Base-by-base conservation (phyloP, 805 yeast genomes). In the Vanderwaltozyma verrucispora region DNA sequence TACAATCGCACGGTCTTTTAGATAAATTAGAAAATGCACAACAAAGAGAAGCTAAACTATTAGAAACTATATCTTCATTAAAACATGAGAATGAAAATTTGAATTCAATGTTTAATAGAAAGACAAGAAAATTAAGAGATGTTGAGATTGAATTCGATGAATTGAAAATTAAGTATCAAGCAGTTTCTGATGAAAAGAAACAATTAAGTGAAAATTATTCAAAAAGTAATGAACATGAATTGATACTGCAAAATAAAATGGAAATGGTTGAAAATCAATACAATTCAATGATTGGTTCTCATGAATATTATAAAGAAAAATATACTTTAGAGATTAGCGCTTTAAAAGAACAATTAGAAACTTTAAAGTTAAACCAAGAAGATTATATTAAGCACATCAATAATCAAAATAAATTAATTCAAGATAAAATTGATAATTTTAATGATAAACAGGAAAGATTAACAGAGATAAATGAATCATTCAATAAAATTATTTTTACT, bases 11-110 rank as follows among this genome's bases (percentile, higher is more conserved):
- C 27, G 75, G 75, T 33, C 77, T 77, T 39, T 60, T 74, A 32
- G 64, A 72, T 45, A 74, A 72, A 46, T 51, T 63, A 9, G 78
- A 75, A 45, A 54, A 67, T 33, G 67, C 60, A 38, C 49, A 62
- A 54, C 48, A 63, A 50, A 47, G 47, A 46, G 53, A 63, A 65
- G 31, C 63, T 42, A 75, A 75, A 55, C 72, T 77, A 42, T 63
- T 68, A 48, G 67, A 72, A 36, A 60, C 68, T 21, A 50, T 68
- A 37, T 75, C 85, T 23, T 77, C 77, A 44, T 65, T 81, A 28
- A 80, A 80, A 56, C 88, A 81, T 54, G 89, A 85, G 50, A 79
- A 79, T 48, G 87, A 82, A 45, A 79, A 79, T 64, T 66, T 80
- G 30, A 78, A 72, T 49, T 75, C 86, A 1, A 61, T 82, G 44